Evolutionary conservation across 257 asterid genomes (phyloP).

Genomic region (Capsicum baccatum): DNA sequence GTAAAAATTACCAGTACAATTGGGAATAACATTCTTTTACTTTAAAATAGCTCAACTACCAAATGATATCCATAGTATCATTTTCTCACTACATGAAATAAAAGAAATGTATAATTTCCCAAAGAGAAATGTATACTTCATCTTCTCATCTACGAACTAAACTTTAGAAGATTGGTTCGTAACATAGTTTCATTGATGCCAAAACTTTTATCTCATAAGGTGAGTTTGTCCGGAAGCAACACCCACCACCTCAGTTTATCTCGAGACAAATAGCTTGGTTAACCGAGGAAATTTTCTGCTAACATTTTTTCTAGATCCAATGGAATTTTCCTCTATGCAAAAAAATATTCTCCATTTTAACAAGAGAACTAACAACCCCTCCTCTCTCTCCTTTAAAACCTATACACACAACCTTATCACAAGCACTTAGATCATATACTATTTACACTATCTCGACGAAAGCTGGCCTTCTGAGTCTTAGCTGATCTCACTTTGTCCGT

Average conservation of each 20-base stretch:
- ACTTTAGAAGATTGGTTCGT: not conserved
- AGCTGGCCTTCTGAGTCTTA: not conserved
- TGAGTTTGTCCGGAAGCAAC: not conserved
- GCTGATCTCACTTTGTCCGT: not conserved
- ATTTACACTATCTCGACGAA: not conserved
- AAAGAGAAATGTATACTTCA: not conserved
- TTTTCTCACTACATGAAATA: too few relatives aligned
- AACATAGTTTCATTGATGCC: not conserved
- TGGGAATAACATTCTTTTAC: not conserved
- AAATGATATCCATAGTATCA: not conserved
- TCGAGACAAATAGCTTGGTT: not conserved
- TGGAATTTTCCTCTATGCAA: not conserved
- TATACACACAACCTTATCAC: not conserved
- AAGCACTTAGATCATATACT: not conserved
- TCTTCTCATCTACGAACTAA: not conserved
- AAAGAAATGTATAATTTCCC: not conserved
- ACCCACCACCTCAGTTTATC: not conserved
- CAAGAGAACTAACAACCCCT: not conserved
- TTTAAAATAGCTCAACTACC: not conserved
- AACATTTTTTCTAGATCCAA: not conserved
- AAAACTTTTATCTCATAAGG: not conserved
- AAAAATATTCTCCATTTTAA: not conserved
- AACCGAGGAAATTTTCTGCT: not conserved
- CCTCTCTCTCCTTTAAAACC: not conserved
- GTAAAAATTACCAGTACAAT: not conserved